Evolutionary conservation across 2,329 filamentous ascomycete genomes (phyloP), one percentile per base, ranked within the genome.

Genomic region (Alternaria infectoria): DNA sequence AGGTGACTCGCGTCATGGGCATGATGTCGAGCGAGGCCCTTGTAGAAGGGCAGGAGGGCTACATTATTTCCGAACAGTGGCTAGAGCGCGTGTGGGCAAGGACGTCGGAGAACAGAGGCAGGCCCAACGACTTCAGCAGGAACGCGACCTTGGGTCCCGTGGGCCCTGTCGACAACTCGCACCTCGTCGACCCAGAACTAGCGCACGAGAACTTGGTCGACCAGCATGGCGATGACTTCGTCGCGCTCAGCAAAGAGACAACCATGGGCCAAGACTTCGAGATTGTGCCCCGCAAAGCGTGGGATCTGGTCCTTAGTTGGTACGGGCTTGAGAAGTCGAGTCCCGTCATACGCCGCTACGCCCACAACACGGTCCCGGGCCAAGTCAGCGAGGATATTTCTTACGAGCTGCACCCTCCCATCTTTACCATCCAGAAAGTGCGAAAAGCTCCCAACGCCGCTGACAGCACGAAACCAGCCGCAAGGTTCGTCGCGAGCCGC

Each of bases 81-180:
- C 85, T 97, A 32, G 85, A 87, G 60, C 76, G 77, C 40, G 77
- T 80, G 6, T 77, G 72, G 65, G 73, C 77, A 4, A 66, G 77
- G 28, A 78, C 75, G 5, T 68, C 75, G 26, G 77, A 80, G 40
- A 75, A 78, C 54, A 66, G 61, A 47, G 63, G 59, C 62, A 69
- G 67, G 30, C 85, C 84, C 19, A 84, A 86, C 65, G 85, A 87
- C 55, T 82, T 81, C 43, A 83, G 86, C 64, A 91, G 91, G 66
- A 81, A 85, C n/a, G 86, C 86, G 10, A 76, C 84, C 11, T 86
- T 90, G 61, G 88, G 87, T 7, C 86, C 88, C 5, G 86, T 96
- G 59, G 93, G 93, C 2, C 91, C 92, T 0, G 87, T 98, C 30
- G 93, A 97, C 83, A 97, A 97, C 76, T 89, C 91, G 0, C 91